Conservation (phyloP, 2,329 filamentous ascomycete genomes). For the Thelonectria rubi region DNA sequence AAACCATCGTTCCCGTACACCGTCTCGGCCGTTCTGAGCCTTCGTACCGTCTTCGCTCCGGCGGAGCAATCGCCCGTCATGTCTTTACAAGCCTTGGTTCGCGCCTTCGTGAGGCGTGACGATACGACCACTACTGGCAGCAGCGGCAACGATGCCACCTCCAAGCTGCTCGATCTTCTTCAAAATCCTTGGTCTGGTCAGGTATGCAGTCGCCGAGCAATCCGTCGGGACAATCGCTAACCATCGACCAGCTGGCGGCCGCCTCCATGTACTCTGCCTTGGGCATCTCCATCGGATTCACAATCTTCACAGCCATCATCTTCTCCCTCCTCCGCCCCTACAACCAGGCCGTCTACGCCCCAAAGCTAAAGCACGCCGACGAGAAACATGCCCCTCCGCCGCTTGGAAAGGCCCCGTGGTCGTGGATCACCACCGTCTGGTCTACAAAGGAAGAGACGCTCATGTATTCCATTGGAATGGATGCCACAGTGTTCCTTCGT, state of each 20-base stretch:
- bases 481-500: conserved; percentile 89
- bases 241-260: conserved; percentile 38
- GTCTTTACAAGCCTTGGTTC: conserved; percentile 28
- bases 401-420: conserved; percentile 85
- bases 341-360: conserved; percentile 92
- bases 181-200: conserved; percentile 60
- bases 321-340: conserved; percentile 93
- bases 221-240: conserved; percentile 22
- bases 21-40: conserved; percentile 10
- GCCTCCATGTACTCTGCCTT: conserved; percentile 80
- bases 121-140: not conserved
- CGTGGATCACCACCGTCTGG: conserved; percentile 84
- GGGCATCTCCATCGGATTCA: conserved; percentile 80
- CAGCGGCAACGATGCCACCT: conserved; percentile 44
- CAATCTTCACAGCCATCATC: conserved; percentile 74
- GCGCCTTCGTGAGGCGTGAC: conserved; percentile 25
- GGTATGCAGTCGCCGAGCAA: conserved; percentile 45
- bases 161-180: conserved; percentile 59
- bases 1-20: not conserved
- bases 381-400: conserved; percentile 88
- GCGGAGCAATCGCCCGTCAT: conserved; percentile 40
- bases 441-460: conserved; percentile 80
- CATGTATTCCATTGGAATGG: conserved; percentile 85
- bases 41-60: conserved; percentile 34
- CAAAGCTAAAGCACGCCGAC: conserved; percentile 91